phyloP scores from a whole-genome alignment of 2,329 filamentous ascomycete genomes.

The Neocatenulostroma microsporum region DNA sequence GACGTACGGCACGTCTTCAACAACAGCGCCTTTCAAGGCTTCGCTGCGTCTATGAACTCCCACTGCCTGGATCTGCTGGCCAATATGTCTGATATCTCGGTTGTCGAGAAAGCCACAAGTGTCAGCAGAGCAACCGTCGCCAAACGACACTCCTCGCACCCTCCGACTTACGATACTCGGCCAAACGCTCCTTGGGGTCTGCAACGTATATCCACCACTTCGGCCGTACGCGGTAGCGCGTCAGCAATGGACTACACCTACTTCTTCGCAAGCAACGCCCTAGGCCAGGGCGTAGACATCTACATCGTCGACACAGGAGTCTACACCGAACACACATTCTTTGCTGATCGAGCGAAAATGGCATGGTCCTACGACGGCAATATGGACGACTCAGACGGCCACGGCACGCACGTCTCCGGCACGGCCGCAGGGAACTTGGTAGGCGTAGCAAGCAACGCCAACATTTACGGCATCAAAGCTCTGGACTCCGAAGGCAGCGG shows the following conservation, averaged over 20 bases:
- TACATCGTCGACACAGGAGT: conserved; percentile 45
- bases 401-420: conserved; percentile 43
- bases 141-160: conserved; percentile 14
- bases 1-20: conserved; percentile 35
- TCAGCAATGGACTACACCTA: conserved; percentile 38
- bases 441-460: conserved; percentile 42
- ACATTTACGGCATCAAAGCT: conserved; percentile 47
- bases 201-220: conserved; percentile 35
- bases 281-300: conserved; percentile 40
- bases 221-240: conserved; percentile 17
- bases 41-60: conserved; percentile 34
- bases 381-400: conserved; percentile 37
- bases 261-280: conserved; percentile 32
- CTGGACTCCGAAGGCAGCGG: conserved; percentile 41
- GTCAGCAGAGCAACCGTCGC: conserved; percentile 22
- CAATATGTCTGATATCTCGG: conserved; percentile 33
- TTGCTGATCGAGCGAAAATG: conserved; percentile 36
- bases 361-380: conserved; percentile 33
- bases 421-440: conserved; percentile 39
- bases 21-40: conserved; percentile 34
- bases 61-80: conserved; percentile 34
- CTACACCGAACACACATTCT: conserved; percentile 38
- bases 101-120: conserved; percentile 28
- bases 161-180: conserved; percentile 21
- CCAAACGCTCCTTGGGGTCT: conserved; percentile 40